Percentiles rank a stretch among this genome's conserved stretches.
These are phyloP conservation scores for Trichoderma atrobrunneum DNA, from an alignment of 2,329 filamentous ascomycete species.

Conservation along the genomic window DNA sequence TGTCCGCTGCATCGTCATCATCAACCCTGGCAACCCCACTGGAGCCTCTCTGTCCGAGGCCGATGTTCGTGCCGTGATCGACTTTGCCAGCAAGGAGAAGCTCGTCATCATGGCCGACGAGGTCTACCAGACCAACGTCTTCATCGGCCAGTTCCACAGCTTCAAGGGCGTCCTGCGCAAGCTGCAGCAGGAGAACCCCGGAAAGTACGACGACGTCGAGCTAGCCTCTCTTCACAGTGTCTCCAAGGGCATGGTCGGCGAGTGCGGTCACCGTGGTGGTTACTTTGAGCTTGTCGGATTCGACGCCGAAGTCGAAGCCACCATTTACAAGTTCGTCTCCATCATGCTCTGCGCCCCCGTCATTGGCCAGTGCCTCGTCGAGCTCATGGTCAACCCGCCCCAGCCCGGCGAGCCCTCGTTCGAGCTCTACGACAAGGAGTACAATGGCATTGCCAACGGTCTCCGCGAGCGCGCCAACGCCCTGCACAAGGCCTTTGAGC, in stretches of 20 bases:
- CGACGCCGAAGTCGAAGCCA: slow-evolving; percentile 75
- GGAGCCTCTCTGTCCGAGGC: slow-evolving; percentile 77
- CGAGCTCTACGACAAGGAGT: slow-evolving; percentile 80
- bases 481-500: slow-evolving; percentile 82
- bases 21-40: slow-evolving; percentile 98
- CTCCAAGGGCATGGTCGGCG: slow-evolving; percentile 98
- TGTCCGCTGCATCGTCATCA: slow-evolving; percentile 89
- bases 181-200: slow-evolving; percentile 71
- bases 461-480: slow-evolving; percentile 77
- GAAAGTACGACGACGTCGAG: slow-evolving; percentile 80
- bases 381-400: slow-evolving; percentile 97
- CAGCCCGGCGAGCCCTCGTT: slow-evolving; percentile 78
- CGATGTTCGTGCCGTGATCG: slow-evolving; percentile 80
- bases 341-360: slow-evolving; percentile 97
- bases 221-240: slow-evolving; percentile 89
- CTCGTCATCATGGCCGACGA: slow-evolving; percentile 93
- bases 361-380: slow-evolving; percentile 91
- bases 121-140: slow-evolving; percentile 99
- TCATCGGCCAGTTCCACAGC: slow-evolving; percentile 87
- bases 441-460: slow-evolving; percentile 74
- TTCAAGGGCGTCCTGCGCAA: slow-evolving; percentile 88
- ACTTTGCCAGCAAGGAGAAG: slow-evolving; percentile 79
- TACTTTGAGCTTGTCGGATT: slow-evolving; percentile 97
- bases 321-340: slow-evolving; percentile 98
- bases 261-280: slow-evolving; percentile 95